Conservation (phyloP, 192 early-diverging fungal genomes). For the Backusella mclennaniae region DNA sequence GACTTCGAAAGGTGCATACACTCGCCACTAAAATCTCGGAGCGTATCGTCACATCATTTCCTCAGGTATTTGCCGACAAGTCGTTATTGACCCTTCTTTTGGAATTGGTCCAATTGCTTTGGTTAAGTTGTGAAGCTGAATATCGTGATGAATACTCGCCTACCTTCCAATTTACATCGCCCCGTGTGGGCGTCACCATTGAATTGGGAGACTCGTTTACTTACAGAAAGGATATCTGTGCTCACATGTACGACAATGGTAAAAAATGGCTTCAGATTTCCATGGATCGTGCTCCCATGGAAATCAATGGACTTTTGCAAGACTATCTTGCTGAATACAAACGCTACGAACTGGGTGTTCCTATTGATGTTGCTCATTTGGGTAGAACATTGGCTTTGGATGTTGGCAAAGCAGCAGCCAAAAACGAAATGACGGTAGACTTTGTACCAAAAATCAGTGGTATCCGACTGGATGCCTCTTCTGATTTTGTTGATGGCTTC, state of each 20-base stretch:
- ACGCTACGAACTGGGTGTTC: constrained; percentile 50
- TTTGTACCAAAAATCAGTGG: constrained; percentile 37
- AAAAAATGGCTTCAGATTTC: constrained; percentile 68
- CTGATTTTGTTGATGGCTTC: constrained; percentile 54
- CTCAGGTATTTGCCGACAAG: constrained; percentile 79
- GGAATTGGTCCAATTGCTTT: constrained; percentile 80
- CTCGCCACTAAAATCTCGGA: constrained; percentile 62
- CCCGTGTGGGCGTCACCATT: constrained; percentile 59
- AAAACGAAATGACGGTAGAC: constrained; percentile 14
- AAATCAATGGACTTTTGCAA: constrained; percentile 68
- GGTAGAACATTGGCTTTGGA: constrained; percentile 72
- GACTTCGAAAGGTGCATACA: constrained; percentile 65
- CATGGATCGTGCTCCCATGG: constrained; percentile 65
- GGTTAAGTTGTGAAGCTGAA: constrained; percentile 74
- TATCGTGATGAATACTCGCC: constrained; percentile 74
- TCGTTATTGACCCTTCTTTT: constrained; percentile 66
- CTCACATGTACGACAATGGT: constrained; percentile 57
- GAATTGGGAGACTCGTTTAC: constrained; percentile 70
- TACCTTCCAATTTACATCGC: constrained; percentile 65
- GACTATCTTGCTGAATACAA: constrained; percentile 65
- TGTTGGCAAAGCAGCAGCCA: constrained; percentile 41
- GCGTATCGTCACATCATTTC: constrained; percentile 58
- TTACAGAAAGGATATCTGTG: constrained; percentile 68
- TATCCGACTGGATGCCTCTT: constrained; percentile 46
- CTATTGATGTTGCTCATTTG: constrained; percentile 53